These are phyloP conservation scores for Penicillium ochrochloron DNA, from an alignment of 495 filamentous ascomycete genomes.

Conservation along the genomic window DNA sequence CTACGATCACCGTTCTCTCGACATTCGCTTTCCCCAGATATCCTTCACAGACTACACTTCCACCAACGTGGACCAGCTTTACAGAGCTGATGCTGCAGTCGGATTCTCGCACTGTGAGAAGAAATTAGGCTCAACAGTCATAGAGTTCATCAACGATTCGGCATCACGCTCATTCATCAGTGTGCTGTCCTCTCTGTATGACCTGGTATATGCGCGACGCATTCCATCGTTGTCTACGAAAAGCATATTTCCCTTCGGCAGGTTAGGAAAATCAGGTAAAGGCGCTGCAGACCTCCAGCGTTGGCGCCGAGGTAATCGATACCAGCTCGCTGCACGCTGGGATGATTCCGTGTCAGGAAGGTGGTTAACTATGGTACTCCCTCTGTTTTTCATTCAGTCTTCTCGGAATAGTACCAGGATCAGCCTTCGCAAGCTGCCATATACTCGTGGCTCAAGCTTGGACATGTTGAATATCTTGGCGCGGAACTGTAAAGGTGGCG, in stretches of 20 bases:
- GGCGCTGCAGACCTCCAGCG: conserved; percentile 1
- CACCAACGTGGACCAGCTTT: neutral
- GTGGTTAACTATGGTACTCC: neutral
- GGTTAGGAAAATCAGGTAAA: neutral
- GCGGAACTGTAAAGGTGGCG: neutral
- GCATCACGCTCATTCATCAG: neutral
- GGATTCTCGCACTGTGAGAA: neutral
- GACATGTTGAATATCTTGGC: neutral
- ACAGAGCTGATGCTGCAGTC: neutral
- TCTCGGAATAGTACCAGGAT: neutral
- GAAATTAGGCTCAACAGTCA: neutral
- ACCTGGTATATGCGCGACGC: neutral
- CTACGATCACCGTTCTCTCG: neutral
- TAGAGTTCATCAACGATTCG: neutral
- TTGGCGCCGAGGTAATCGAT: neutral
- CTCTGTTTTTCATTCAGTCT: neutral
- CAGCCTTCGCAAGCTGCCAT: neutral
- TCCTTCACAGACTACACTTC: neutral
- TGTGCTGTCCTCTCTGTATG: neutral
- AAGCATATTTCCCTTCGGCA: neutral
- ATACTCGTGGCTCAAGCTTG: neutral
- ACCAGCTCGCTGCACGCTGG: neutral
- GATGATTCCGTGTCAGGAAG: neutral
- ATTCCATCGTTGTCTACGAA: neutral
- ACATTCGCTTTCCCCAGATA: neutral